Conservation (phyloP, 2,329 filamentous ascomycete species). For the Talaromyces sp. region DNA sequence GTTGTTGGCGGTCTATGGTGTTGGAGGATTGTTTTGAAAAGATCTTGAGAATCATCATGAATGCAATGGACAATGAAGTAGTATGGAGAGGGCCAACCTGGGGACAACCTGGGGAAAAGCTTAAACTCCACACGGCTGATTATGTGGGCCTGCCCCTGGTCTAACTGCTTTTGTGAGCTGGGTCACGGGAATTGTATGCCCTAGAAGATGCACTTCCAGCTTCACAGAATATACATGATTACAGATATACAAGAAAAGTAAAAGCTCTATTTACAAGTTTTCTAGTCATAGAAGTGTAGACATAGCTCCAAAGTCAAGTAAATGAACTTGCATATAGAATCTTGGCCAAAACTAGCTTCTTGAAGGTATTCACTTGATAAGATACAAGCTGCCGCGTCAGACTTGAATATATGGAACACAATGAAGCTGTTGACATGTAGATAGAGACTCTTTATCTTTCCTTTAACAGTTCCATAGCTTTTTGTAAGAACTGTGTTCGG, state of each 20-base stretch:
- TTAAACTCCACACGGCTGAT: background rate
- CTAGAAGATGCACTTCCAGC: background rate
- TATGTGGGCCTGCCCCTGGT: background rate
- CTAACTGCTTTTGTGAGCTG: background rate
- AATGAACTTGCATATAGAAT: background rate
- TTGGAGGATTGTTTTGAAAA: background rate
- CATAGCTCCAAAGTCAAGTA: background rate
- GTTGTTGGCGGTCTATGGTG: background rate
- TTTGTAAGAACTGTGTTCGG: background rate
- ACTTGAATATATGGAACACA: background rate
- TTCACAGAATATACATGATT: background rate
- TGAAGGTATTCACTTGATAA: background rate
- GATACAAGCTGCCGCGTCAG: background rate
- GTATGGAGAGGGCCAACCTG: background rate
- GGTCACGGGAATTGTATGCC: constrained; percentile 3
- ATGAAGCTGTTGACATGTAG: background rate
- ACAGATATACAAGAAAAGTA: background rate
- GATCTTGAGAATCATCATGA: no score
- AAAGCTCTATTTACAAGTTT: background rate
- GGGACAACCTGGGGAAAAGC: background rate
- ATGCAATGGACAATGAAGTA: no score
- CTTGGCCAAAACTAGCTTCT: background rate
- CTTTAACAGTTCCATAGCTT: background rate
- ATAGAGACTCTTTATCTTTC: background rate
- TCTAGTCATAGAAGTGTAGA: background rate